Evolutionary conservation across 1,284 basidiomycete species (phyloP).

Genomic region (Afroboletus lepidellus): DNA sequence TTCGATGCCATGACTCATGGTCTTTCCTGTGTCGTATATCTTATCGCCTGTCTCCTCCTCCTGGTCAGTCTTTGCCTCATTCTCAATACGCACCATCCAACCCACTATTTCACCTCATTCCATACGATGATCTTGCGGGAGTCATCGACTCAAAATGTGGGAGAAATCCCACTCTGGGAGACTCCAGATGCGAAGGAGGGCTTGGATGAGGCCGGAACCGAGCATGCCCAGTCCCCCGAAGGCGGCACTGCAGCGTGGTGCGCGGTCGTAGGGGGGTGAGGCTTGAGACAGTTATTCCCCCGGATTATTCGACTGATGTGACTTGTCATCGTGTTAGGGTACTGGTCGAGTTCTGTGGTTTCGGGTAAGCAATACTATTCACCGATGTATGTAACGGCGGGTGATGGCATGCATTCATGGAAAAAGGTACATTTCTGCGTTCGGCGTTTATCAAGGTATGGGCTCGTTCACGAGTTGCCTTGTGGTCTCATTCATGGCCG

Average conservation of each 20-base stretch:
- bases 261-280: slow-evolving; percentile 26
- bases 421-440: slow-evolving; percentile 26
- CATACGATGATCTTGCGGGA: slow-evolving; percentile 10
- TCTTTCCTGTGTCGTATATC: not conserved
- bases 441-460: slow-evolving; percentile 35
- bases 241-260: slow-evolving; percentile 29
- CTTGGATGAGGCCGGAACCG: not conserved
- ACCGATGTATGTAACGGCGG: not conserved
- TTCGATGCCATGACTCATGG: not conserved
- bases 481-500: not conserved
- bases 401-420: not conserved
- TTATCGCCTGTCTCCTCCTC: too few relatives aligned
- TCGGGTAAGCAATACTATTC: slow-evolving; percentile 20
- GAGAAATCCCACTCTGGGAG: not conserved
- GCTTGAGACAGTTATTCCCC: not conserved
- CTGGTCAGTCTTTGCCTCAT: too few relatives aligned
- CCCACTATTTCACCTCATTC: not conserved
- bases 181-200: not conserved
- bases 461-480: not conserved
- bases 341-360: slow-evolving; percentile 24
- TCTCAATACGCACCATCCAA: not conserved
- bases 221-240: slow-evolving; percentile 25
- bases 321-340: slow-evolving; percentile 13
- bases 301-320: not conserved
- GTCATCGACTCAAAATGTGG: not conserved